phyloP scores from a whole-genome alignment of 2,329 filamentous ascomycete genomes.

The Colletotrichum gloeosporioides region DNA sequence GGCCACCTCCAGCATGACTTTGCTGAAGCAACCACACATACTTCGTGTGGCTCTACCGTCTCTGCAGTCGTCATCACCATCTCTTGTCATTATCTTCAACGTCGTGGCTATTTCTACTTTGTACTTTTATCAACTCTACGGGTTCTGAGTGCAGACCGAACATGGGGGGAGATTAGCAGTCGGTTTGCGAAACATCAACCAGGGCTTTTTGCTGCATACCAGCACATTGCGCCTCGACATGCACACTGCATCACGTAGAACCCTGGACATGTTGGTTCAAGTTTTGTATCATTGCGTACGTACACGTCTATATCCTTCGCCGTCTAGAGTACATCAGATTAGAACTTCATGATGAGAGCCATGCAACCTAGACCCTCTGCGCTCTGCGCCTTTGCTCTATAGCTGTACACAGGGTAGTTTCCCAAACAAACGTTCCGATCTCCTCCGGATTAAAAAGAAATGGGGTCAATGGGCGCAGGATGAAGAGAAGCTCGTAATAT shows the following conservation, averaged over 20 bases:
- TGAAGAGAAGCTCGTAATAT: slow-evolving; percentile 18
- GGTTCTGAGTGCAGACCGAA: neutral
- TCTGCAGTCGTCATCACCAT: neutral
- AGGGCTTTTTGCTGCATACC: neutral
- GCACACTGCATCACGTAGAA: neutral
- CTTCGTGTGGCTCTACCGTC: neutral
- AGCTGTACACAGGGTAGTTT: slow-evolving; percentile 34
- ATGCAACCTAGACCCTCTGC: slow-evolving; percentile 35
- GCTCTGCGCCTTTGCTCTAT: slow-evolving; percentile 42
- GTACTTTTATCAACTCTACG: neutral
- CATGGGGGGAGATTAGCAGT: neutral
- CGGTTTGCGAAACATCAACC: neutral
- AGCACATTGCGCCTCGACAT: neutral
- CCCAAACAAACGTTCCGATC: neutral
- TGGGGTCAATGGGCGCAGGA: neutral
- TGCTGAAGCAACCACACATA: neutral
- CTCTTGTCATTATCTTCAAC: neutral
- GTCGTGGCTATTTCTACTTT: neutral
- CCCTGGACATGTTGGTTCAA: neutral
- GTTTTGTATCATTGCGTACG: slow-evolving; percentile 36
- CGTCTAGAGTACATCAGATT: slow-evolving; percentile 48
- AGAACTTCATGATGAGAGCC: slow-evolving; percentile 42
- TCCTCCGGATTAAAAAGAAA: neutral
- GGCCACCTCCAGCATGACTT: neutral
- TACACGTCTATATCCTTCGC: slow-evolving; percentile 46